These are phyloP conservation scores for Lipomyces sp. DNA, from an alignment of 805 yeast species.

Conservation along the genomic window DNA sequence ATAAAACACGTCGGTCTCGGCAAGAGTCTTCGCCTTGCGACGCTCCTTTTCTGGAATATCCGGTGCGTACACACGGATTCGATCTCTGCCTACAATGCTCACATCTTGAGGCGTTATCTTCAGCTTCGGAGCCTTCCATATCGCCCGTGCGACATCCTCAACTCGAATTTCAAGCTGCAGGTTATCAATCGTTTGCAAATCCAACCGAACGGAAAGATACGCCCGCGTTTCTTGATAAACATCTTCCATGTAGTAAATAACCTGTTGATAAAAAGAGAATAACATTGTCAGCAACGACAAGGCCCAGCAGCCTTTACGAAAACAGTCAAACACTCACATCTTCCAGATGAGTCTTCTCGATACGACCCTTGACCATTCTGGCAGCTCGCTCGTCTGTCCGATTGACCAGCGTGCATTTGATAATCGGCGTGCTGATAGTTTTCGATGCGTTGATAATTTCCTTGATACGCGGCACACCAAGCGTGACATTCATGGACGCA, in stretches of 20 bases:
- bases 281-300: not conserved
- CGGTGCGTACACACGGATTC: slow-evolving; percentile 40
- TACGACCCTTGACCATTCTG: slow-evolving; percentile 94
- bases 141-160: slow-evolving; percentile 81
- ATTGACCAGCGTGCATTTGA: slow-evolving; percentile 88
- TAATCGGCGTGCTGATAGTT: slow-evolving; percentile 91
- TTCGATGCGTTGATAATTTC: slow-evolving; percentile 98
- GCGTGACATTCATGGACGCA: slow-evolving; percentile 96
- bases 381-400: slow-evolving; percentile 87
- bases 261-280: slow-evolving; percentile 33
- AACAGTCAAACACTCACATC: slow-evolving; percentile 43
- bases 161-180: slow-evolving; percentile 84
- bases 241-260: slow-evolving; percentile 87
- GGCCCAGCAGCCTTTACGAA: too few relatives aligned
- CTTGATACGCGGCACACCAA: slow-evolving; percentile 99
- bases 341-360: slow-evolving; percentile 83
- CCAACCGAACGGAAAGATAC: slow-evolving; percentile 75
- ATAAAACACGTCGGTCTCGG: slow-evolving; percentile 60
- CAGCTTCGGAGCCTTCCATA: slow-evolving; percentile 80
- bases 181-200: slow-evolving; percentile 77
- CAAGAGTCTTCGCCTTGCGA: slow-evolving; percentile 27
- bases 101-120: slow-evolving; percentile 76
- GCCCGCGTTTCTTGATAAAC: slow-evolving; percentile 81
- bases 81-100: slow-evolving; percentile 59
- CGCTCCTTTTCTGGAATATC: slow-evolving; percentile 30